Base-by-base conservation (phyloP, 2,329 filamentous ascomycete species). In the Botryotinia calthae region DNA sequence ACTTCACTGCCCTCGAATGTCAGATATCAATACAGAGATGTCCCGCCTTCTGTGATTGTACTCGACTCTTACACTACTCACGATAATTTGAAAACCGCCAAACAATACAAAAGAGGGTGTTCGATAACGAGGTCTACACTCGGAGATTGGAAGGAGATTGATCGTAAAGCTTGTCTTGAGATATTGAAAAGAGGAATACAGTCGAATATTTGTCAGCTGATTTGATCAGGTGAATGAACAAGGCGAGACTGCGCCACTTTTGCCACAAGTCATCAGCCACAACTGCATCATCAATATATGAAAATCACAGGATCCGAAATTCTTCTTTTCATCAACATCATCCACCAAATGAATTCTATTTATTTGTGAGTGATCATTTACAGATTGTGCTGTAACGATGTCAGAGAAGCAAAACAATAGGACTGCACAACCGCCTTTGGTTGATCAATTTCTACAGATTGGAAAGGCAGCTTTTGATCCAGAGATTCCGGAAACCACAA, bases 381-480 rank as follows among this genome's bases (percentile, higher is more conserved):
- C 34, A 18, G 2, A 20, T 22, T 56, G 34, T 42, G n/a, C 34
- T 31, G 4, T 34, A 56, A 51, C 8, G 8, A 70, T 70, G 67
- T 14, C 54, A 22, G 67, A 37, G n/a, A 59, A 59, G 18, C 22
- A 37, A 5, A 46, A 16, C 2, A 74, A 73, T 34, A 74, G 70
- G 37, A 56, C 25, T 58, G 62, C 70, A 12, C 74, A 77, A 48
- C 75, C 78, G 31, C 76, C 78, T 48, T 63, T 81, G 48, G 74
- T 78, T 31, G 79, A 81, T 63, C 72, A 75, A 46, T 76, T 81
- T 58, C 74, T 80, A 9, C 76, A 77, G 61, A 62, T 42, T 67
- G 80, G 79, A 37, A 78, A 79, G 68, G 68, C 74, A 46, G 77
- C 78, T 31, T 81, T 78, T 74, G 76, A 81, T 73, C 79, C 79